Evolutionary conservation across 345 rosid species (phyloP), one percentile per base, ranked within the genome.

Genomic region (Boechera divaricarpa): DNA sequence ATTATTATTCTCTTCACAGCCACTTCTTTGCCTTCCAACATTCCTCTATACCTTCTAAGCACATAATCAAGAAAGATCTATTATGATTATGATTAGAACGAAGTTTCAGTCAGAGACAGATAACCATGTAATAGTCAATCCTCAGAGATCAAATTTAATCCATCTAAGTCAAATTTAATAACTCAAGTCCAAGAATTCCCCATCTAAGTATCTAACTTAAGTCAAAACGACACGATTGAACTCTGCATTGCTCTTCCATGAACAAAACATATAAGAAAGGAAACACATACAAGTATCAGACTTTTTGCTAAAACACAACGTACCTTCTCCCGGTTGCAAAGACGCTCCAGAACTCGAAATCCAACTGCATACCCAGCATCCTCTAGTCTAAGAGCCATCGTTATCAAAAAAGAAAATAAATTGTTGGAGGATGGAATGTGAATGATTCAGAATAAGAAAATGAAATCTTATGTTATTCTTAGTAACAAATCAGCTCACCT

Each of bases 291-390:
- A 38, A 9, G 42, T 39, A 39, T 39, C 42, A 39, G 42, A 39
- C 13, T 10, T 41, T 8, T 41, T 10, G 33, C 16, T 18, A 32
- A 66, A 29, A 4, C 12, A 70, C 10, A 29, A 47, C 41, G 10
- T 73, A 92, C 99, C 90, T 89, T 95, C 18, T 91, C 97, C 48
- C 98, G 80, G 47, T 92, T 89, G 81, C 98, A 95, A 72, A 95
- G 91, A 77, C 92, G 98, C 77, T 92, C 97, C 29, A 92, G 82
- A 83, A 89, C 90, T 56, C 97, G 88, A 81, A 91, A 90, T 39
- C 99, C 98, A 26, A 92, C 93, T 18, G 98, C 89, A 69, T 89
- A 92, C 32, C 99, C 98, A 32, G 97, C 99, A 84, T 92, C 98
- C 86, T 95, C 99, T 74, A 95, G 84, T 82, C 98, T 95, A 77